A percentile compares a stretch with the other conserved stretches of the same genome.
Conservation (phyloP, 2,329 filamentous ascomycete genomes). For the Ophiostoma triangulosporum region DNA sequence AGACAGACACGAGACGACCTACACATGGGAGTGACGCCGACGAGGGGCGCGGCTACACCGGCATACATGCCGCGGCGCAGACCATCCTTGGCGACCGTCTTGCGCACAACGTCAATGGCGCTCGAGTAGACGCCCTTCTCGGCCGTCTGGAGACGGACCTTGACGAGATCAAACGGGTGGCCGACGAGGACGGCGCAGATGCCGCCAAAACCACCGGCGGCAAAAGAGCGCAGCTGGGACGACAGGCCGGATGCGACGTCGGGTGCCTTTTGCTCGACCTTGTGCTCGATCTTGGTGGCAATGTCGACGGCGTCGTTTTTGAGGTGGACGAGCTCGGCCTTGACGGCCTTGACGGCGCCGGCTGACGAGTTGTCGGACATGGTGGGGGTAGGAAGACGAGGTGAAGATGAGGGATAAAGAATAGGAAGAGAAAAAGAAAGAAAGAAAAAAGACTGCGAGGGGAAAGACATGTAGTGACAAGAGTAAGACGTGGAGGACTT, state of each 20-base stretch:
- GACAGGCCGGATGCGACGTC: slow-evolving; percentile 21
- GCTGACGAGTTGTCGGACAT: slow-evolving; percentile 6
- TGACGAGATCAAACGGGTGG: slow-evolving; percentile 95
- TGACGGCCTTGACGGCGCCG: slow-evolving; percentile 23
- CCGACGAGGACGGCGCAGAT: slow-evolving; percentile 88
- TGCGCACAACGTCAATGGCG: slow-evolving; percentile 82
- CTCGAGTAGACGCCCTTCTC: slow-evolving; percentile 84
- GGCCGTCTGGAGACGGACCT: slow-evolving; percentile 91
- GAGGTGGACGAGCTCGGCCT: slow-evolving; percentile 31
- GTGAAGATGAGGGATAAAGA: not conserved
- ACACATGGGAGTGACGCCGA: slow-evolving; percentile 99
- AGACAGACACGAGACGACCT: slow-evolving; percentile 37
- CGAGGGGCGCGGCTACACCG: slow-evolving; percentile 87
- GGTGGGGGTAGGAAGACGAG: not conserved
- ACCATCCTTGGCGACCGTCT: slow-evolving; percentile 78
- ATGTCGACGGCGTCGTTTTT: slow-evolving; percentile 23
- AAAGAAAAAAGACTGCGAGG: not conserved
- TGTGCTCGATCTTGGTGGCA: slow-evolving; percentile 4
- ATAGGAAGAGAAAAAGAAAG: not conserved
- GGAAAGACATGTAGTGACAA: not conserved
- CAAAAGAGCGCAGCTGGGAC: slow-evolving; percentile 62
- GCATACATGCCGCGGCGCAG: slow-evolving; percentile 74
- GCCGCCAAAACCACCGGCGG: slow-evolving; percentile 83
- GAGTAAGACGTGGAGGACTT: not conserved
- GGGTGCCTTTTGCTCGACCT: not conserved